Conservation (phyloP, 371 early-diverging fungal genomes). For the Thermomucor indicae-seudaticae region DNA sequence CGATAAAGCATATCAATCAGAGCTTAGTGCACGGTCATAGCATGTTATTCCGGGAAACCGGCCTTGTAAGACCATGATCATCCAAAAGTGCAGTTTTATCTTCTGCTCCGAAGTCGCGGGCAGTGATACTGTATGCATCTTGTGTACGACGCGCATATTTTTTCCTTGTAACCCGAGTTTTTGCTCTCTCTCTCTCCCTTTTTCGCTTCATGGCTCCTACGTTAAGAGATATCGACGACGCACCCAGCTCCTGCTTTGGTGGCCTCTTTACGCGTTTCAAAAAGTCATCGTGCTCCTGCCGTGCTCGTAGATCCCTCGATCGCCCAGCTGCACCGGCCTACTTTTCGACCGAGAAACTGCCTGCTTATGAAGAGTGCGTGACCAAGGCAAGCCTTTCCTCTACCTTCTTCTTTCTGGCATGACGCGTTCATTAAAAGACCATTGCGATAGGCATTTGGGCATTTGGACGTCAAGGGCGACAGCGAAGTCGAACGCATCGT, state of each 20-base stretch:
- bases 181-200: too few species aligned
- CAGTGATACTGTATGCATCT: too few species aligned
- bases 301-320: background rate
- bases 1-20: too few species aligned
- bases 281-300: slow-evolving; percentile 2
- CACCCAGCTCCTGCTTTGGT: slow-evolving; percentile 14
- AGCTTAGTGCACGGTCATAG: too few species aligned
- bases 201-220: too few species aligned
- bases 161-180: too few species aligned
- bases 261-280: slow-evolving; percentile 9
- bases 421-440: background rate
- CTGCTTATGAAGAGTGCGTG: slow-evolving; percentile 23
- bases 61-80: too few species aligned
- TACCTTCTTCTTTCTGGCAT: too few species aligned
- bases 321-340: background rate
- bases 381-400: slow-evolving; percentile 14
- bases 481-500: slow-evolving; percentile 18
- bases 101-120: too few species aligned
- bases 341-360: slow-evolving; percentile 15
- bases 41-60: too few species aligned
- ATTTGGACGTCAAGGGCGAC: slow-evolving; percentile 18
- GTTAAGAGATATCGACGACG: slow-evolving; percentile 7
- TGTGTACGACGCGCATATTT: too few species aligned
- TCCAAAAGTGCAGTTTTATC: too few species aligned
- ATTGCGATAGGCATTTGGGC: slow-evolving; percentile 14